Conservation (phyloP, 208 protist species). For the Wallacemonas rigidus region DNA sequence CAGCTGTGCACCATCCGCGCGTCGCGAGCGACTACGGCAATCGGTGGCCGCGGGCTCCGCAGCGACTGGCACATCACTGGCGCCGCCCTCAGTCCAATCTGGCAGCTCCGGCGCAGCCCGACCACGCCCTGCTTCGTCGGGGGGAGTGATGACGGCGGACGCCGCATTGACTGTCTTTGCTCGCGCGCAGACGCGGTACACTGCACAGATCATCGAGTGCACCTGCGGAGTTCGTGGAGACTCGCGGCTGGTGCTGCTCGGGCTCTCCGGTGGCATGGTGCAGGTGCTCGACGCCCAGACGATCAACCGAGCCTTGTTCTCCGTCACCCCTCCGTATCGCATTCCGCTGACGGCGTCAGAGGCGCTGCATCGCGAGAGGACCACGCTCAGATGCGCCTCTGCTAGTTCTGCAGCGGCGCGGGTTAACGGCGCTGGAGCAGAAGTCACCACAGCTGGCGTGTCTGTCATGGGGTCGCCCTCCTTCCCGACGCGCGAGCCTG, state of each 20-base stretch:
- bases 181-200: not conserved
- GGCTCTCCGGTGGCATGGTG: constrained; percentile 1
- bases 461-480: too few relatives aligned
- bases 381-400: too few relatives aligned
- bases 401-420: too few relatives aligned
- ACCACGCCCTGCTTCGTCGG: too few relatives aligned
- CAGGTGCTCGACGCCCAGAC: constrained; percentile 15
- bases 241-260: constrained; percentile 2
- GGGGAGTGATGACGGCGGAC: not conserved
- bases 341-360: not conserved
- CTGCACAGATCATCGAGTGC: not conserved
- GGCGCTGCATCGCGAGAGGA: not conserved
- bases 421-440: too few relatives aligned
- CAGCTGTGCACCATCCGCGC: not conserved
- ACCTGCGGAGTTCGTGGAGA: constrained; percentile 5
- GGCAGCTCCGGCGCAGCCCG: not conserved
- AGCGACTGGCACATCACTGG: not conserved
- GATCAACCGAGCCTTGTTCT: constrained; percentile 8
- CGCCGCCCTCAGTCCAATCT: not conserved
- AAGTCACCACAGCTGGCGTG: too few relatives aligned
- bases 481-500: too few relatives aligned
- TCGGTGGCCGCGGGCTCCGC: not conserved
- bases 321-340: not conserved
- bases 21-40: not conserved
- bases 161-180: not conserved